Percentiles rank a stretch among this genome's conserved stretches.
These are phyloP conservation scores for Dalbergia cochinchinensis DNA, from an alignment of 306 rosid species.

Conservation along the genomic window DNA sequence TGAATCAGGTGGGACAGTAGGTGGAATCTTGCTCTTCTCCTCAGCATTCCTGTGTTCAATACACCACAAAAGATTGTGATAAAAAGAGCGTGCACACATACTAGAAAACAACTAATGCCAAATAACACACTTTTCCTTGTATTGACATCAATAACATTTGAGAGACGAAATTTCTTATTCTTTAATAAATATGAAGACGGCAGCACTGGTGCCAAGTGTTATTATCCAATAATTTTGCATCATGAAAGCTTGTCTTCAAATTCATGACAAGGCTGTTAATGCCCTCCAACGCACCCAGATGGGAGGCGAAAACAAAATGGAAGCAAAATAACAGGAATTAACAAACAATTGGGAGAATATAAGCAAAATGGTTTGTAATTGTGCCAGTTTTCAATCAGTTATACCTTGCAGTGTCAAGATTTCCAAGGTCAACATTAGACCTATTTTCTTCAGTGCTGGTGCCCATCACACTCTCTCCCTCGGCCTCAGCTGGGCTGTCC, in stretches of 20 bases:
- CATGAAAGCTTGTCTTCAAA: background rate
- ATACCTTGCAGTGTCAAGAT: constrained; percentile 55
- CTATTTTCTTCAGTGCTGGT: constrained; percentile 37
- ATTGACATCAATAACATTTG: constrained; percentile 1
- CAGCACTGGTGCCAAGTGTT: background rate
- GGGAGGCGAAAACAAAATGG: background rate
- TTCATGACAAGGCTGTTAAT: background rate
- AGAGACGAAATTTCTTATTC: background rate
- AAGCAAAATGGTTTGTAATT: background rate
- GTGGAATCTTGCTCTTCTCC: constrained; percentile 45
- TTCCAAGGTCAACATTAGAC: constrained; percentile 34
- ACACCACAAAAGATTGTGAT: constrained; percentile 32
- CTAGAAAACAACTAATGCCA: background rate
- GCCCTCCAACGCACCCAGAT: background rate
- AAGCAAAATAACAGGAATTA: background rate
- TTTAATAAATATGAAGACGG: background rate
- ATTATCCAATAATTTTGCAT: background rate
- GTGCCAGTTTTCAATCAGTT: constrained; percentile 1
- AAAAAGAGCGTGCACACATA: background rate
- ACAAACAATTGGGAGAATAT: background rate
- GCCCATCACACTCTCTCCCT: constrained; percentile 15
- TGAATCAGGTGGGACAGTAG: constrained; percentile 41
- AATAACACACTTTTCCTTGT: background rate
- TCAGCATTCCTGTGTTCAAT: constrained; percentile 56
- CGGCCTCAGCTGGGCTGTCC: constrained; percentile 41